These are phyloP conservation scores for Colletotrichum sp. DNA, from an alignment of 2,329 filamentous ascomycete genomes.

Conservation along the genomic window DNA sequence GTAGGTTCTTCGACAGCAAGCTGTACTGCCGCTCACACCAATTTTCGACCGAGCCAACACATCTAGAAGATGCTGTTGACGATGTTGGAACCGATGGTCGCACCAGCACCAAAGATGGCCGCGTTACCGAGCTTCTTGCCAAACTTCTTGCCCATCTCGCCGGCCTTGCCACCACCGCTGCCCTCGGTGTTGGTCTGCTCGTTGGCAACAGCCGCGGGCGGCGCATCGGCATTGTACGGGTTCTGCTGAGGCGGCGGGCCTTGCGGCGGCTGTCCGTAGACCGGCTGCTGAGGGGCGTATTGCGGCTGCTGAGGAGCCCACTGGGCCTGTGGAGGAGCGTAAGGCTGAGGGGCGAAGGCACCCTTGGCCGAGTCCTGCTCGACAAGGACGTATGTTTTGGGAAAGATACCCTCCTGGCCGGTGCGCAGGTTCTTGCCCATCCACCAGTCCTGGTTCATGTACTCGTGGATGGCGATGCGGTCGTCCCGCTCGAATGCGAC, in stretches of 20 bases:
- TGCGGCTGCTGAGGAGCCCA: constrained; percentile 25
- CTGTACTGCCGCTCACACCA: neutral
- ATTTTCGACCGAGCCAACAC: neutral
- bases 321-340: constrained; percentile 26
- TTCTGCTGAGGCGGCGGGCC: constrained; percentile 56
- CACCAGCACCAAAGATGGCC: constrained; percentile 91
- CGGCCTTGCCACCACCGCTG: constrained; percentile 65
- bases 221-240: constrained; percentile 73
- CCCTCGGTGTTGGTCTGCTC: constrained; percentile 44
- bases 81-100: constrained; percentile 87
- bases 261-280: constrained; percentile 45
- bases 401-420: constrained; percentile 89
- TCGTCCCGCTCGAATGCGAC: constrained; percentile 83
- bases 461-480: constrained; percentile 79
- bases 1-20: neutral
- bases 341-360: constrained; percentile 20
- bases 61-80: constrained; percentile 86
- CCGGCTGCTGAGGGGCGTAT: constrained; percentile 31
- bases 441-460: constrained; percentile 99
- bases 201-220: constrained; percentile 75
- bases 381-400: constrained; percentile 83
- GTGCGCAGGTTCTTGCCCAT: constrained; percentile 86
- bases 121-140: constrained; percentile 86
- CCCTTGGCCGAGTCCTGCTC: constrained; percentile 61
- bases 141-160: constrained; percentile 88